Evolutionary conservation across 192 early-diverging fungal species (phyloP), one percentile per base, ranked within the genome.

Genomic region (Linnemannia exigua): DNA sequence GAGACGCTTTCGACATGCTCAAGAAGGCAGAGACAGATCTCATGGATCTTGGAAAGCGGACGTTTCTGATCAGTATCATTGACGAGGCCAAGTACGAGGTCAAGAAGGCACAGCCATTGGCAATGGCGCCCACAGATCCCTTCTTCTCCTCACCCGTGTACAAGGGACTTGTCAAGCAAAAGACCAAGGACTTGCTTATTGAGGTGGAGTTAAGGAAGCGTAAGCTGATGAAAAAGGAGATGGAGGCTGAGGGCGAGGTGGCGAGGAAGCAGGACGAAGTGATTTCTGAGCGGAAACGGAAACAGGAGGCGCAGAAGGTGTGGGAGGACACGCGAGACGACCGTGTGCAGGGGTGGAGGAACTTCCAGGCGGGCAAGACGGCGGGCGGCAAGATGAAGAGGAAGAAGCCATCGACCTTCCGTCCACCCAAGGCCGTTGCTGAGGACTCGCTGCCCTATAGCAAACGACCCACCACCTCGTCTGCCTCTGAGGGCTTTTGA

Each of bases 1-100:
- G 87, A 37, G 91, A 92, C 31, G 92, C 92, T 1, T 93, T 93
- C 81, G 81, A 88, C 66, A 54, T 89, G 20, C 71, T 93, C 8
- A 93, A 93, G 63, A 91, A 92, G 67, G 92, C 92, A 28, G 92
- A 93, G 71, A 90, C 87, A 15, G 91, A 91, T 44, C 86, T 93
- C 37, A 89, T 81, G 70, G 92, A 93, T 67, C 82, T 87, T 22
- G 86, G 67, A 0, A 87, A 79, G 20, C 81, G 89, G 1, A 67
- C 84, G 63, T 90, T 91, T 67, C 58, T 93, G 33, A 74, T 89
- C 66, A 88, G 87, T 15, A 87, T 93, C 5, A 85, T 93, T 9
- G 90, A 92, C 38, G 92, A 93, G 72, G 92, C 92, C 19, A 89
- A 90, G 58, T 88, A 87, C 31, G 90, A 79, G 58, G 81, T 82